Evolutionary conservation across 306 rosid species (phyloP), one percentile per base, ranked within the genome.

Genomic region (Herpetospermum pedunculosum): DNA sequence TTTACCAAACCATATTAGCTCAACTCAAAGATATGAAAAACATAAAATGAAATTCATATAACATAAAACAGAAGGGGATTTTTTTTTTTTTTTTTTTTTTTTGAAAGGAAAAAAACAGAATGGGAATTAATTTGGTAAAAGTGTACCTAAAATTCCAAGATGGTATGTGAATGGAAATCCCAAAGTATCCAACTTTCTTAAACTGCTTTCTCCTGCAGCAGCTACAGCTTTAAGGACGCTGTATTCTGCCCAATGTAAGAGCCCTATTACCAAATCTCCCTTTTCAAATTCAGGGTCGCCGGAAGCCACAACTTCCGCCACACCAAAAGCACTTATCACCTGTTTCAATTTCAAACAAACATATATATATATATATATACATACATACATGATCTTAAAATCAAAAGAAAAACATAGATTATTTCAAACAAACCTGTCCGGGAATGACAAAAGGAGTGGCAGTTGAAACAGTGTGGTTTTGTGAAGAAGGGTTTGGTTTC

Each of bases 161-260:
- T 88, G 81, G 78, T 86, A 74, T 28, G 90, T 71, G 6, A 81
- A 85, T 10, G 96, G 88, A 78, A 92, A 87, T 65, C 81, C 86
- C 80, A 82, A 47, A 6, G 82, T 41, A 41, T 89, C 88, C 28
- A 92, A 29, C 76, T 89, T 92, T 29, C 68, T 82, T 15, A 87
- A 40, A 54, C 80, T 74, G 74, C 35, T 73, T 46, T 44, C 80
- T 40, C 76, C n/a, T n/a, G n/a, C n/a, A n/a, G n/a, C n/a, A n/a
- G n/a, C n/a, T n/a, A n/a, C 87, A 29, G 67, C 12, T 70, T 82
- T 83, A 2, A 87, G 77, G 4, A 83, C 32, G 49, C 84, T 81
- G 68, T 89, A 92, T 37, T 92, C 89, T 54, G 87, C 97, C 97
- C 93, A 89, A 12, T 86, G 70, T 63, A 89, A 79, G 1, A 85